Base-by-base conservation (phyloP, 768 basidiomycete genomes). In the Pleurotus platypus region DNA sequence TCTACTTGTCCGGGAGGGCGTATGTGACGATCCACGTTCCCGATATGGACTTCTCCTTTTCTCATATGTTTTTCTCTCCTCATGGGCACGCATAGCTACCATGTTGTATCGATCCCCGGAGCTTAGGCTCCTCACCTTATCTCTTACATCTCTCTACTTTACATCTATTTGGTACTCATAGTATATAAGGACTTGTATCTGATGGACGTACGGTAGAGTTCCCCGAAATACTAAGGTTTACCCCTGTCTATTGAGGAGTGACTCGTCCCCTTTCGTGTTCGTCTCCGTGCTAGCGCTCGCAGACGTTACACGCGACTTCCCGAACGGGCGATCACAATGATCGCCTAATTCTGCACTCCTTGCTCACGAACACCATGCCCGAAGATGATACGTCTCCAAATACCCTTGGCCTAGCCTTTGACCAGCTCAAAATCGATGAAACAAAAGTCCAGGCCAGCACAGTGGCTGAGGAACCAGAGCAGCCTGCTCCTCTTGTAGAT, bases 361-460 rank as follows among this genome's bases (percentile, higher is more conserved):
- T 16, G n/a, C 46, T 24, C 22, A 15, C 46, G 24, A 20, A 20
- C 46, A 54, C n/a, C 46, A 54, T 54, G 51, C 13, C 51, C n/a
- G 35, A 27, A 27, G 49, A 54, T 39, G 39, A 54, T n/a, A 18
- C 51, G 13, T 40, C 51, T 26, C 16, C 78, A 62, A 89, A 90
- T 68, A 81, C 86, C 47, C 84, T 90, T 57, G 88, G 87, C 50
- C 82, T 90, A 62, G 81, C 89, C 66, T 85, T 90, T 62, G 76
- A 82, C 55, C 75, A 79, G 45, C 72, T 78, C 61, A 72, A 69
- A 56, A 68, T 76, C 61, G 69, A 72, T 55, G 70, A 73, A 51
- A 42, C 65, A 18, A 56, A 56, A 38, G 37, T 18, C n/a, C 55
- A 43, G 51, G 57, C n/a, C 61, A 60, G 12, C 35, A 16, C 53